Base-by-base conservation (phyloP, 177 flowering plant species). In the Vitis hybrid region DNA sequence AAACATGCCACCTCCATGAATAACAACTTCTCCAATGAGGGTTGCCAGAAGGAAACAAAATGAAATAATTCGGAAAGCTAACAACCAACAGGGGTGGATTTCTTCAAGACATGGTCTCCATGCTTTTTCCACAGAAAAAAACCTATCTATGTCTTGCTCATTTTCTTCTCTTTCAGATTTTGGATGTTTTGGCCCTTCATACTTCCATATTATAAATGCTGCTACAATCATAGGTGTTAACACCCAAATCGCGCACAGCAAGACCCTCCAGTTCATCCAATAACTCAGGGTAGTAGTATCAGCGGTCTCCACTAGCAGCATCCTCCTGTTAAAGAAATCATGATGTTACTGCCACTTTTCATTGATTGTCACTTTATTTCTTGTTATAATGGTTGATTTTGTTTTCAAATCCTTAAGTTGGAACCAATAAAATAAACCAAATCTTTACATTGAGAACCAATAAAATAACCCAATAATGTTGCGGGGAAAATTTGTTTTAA, bases 191-290 rank as follows among this genome's bases (percentile, higher is more conserved):
- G 32, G 65, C 17, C 65, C 62, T 71, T 86, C 91, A 68, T 84
- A 71, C 56, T 81, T 88, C 79, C 88, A 74, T 56, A 88, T 84
- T 8, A 83, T 61, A 58, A 68, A 58, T 9, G 74, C 73, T 24
- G 86, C 86, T 17, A 73, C 51, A 52, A 76, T 46, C 70, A 85
- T 58, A 2, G 86, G 69, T 1, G 68, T 10, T 46, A 80, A 52
- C 0, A 87, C 61, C 80, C 79, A 80, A 27, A 79, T 49, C 2
- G 79, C 78, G 74, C 86, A 86, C 6, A 83, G 58, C 57, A 83
- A 72, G 9, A 82, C 77, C 70, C 88, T 80, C 91, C 88, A 88
- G 65, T 86, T 83, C 53, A 83, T 65, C 89, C 89, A 86, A 63
- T 87, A 87, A 58, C 80, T 71, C 55, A 82, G 51, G 17, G 72